A percentile compares a stretch with the other conserved stretches of the same genome.
These are phyloP conservation scores for Phaeosphaeria sp. DNA, from an alignment of 2,329 filamentous ascomycete species.

Conservation along the genomic window DNA sequence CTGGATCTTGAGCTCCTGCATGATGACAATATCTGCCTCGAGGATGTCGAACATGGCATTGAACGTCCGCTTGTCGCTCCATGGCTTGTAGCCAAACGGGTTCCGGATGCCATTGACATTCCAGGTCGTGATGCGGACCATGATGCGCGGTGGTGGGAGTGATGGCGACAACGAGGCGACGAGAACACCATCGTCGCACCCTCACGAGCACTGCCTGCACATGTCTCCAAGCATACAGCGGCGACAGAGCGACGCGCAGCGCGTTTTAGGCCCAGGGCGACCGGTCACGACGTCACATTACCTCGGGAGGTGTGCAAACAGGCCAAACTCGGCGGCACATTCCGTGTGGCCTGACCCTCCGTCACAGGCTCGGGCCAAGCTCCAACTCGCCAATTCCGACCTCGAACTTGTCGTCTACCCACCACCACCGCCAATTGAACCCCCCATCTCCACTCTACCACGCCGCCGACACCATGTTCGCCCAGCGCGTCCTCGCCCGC, in stretches of 20 bases:
- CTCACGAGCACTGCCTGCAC: background rate
- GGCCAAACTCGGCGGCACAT: conserved; percentile 23
- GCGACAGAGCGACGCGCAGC: conserved; percentile 18
- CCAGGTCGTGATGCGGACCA: conserved; percentile 77
- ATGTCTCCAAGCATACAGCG: background rate
- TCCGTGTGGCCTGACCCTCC: conserved; percentile 25
- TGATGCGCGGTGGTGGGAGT: conserved; percentile 42
- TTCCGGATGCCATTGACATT: conserved; percentile 63
- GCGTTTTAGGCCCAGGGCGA: conserved; percentile 14
- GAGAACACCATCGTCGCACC: conserved; percentile 7
- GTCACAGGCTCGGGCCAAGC: conserved; percentile 13
- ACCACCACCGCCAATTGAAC: conserved; percentile 29
- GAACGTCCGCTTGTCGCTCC: conserved; percentile 56
- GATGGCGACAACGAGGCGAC: conserved; percentile 9
- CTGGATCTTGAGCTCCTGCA: conserved; percentile 97
- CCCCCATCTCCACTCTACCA: conserved; percentile 37
- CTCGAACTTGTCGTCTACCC: conserved; percentile 28
- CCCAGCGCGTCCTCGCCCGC: conserved; percentile 41
- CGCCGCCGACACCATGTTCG: conserved; percentile 39
- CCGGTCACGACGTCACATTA: conserved; percentile 34
- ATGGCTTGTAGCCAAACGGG: conserved; percentile 61
- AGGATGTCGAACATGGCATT: conserved; percentile 89
- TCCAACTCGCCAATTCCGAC: conserved; percentile 31
- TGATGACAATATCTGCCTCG: conserved; percentile 89
- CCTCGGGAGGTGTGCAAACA: conserved; percentile 23